phyloP scores from a whole-genome alignment of 768 basidiomycete species.

The Cyclocybe aegerita region DNA sequence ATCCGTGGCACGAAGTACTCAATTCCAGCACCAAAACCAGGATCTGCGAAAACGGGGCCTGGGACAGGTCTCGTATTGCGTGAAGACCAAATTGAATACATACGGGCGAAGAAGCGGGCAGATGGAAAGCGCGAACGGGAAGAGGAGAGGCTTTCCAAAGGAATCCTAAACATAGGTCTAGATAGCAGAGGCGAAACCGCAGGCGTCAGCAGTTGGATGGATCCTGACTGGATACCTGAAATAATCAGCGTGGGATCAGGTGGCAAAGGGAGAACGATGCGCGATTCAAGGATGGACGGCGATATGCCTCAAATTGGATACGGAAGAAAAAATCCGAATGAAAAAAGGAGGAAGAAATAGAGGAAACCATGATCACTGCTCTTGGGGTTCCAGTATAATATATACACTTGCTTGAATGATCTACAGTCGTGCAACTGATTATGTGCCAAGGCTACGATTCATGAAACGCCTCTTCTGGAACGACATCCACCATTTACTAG shows the following conservation, averaged over 20 bases:
- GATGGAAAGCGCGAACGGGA: conserved; percentile 77
- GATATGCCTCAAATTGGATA: conserved; percentile 84
- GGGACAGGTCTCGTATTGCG: conserved; percentile 85
- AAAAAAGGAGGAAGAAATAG: conserved; percentile 62
- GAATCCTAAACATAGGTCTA: conserved; percentile 47
- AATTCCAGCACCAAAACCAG: conserved; percentile 88
- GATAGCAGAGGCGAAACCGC: conserved; percentile 49
- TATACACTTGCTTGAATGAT: conserved; percentile 13
- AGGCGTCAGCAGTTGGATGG: conserved; percentile 82
- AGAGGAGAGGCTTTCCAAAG: conserved; percentile 71
- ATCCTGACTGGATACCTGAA: conserved; percentile 92
- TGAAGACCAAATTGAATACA: conserved; percentile 90
- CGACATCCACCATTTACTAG: conserved; percentile 99
- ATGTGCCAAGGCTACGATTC: conserved; percentile 83
- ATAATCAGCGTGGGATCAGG: conserved; percentile 66
- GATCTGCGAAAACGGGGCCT: conserved; percentile 79
- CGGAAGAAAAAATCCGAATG: conserved; percentile 90
- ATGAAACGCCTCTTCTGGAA: conserved; percentile 98
- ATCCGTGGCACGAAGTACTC: conserved; percentile 89
- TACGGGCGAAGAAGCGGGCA: conserved; percentile 75
- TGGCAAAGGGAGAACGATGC: conserved; percentile 66
- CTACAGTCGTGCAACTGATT: conserved; percentile 23
- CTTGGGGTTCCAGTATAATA: conserved; percentile 17
- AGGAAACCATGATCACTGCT: conserved; percentile 6
- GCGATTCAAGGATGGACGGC: conserved; percentile 51